phyloP scores from a whole-genome alignment of 371 early-diverging fungal genomes.

The Rhizopus sp. region DNA sequence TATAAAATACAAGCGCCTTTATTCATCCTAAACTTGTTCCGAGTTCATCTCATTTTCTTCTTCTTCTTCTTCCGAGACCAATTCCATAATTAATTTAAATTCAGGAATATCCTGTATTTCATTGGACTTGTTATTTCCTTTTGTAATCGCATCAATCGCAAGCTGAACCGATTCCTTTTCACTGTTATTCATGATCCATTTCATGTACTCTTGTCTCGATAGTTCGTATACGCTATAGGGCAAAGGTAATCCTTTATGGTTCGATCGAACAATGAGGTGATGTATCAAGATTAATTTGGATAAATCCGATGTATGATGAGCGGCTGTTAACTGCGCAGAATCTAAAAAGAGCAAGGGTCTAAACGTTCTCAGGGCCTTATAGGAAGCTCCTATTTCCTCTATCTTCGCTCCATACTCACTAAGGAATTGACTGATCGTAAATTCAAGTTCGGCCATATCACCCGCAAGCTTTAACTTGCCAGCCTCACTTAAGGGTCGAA shows the following conservation, averaged over 20 bases:
- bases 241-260: slow-evolving; percentile 38
- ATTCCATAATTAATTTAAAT: slow-evolving; percentile 30
- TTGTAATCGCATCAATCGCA: slow-evolving; percentile 33
- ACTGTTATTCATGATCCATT: slow-evolving; percentile 59
- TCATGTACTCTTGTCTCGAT: slow-evolving; percentile 61
- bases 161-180: slow-evolving; percentile 48
- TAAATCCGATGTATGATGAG: slow-evolving; percentile 52
- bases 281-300: slow-evolving; percentile 52
- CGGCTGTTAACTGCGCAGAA: slow-evolving; percentile 52
- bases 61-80: slow-evolving; percentile 26
- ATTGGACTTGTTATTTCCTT: slow-evolving; percentile 25
- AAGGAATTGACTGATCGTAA: slow-evolving; percentile 56
- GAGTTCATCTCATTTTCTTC: not conserved
- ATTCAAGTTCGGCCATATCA: slow-evolving; percentile 77
- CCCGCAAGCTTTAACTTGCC: slow-evolving; percentile 66
- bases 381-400: slow-evolving; percentile 57
- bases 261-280: slow-evolving; percentile 60
- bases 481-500: slow-evolving; percentile 61
- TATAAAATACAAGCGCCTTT: not conserved
- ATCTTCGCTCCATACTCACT: slow-evolving; percentile 55
- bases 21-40: no score
- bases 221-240: slow-evolving; percentile 56
- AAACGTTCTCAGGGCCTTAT: slow-evolving; percentile 61
- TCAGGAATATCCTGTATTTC: slow-evolving; percentile 35
- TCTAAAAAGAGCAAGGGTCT: slow-evolving; percentile 61